Base-by-base conservation (phyloP, 495 filamentous ascomycete genomes). In the Podospora appendiculata region DNA sequence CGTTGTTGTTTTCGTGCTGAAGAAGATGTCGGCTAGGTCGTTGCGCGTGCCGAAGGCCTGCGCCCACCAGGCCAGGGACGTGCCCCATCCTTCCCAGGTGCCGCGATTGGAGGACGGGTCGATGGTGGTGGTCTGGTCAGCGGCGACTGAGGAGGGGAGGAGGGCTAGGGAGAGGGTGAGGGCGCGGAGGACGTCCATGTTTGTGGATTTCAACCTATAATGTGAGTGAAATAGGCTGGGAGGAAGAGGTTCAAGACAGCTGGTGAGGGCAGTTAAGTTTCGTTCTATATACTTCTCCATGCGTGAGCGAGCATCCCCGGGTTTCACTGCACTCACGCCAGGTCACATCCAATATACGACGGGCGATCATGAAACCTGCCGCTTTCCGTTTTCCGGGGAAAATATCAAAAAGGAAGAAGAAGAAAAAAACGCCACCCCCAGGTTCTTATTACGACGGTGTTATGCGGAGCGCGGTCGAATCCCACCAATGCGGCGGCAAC, bases 31-130 rank as follows among this genome's bases (percentile, higher is more conserved):
- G 16, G 69, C 69, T 8, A 72, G 45, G 47, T 71, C 69, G 41
- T 67, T 58, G 12, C 60, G 55, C 12, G 53, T 51, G 13, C 69
- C 69, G 36, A 72, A 70, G 9, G 64, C 62, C 12, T 41, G 50
- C 10, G 64, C 69, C 69, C 69, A 72, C 69, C 69, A 72, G 25
- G 69, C 68, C 6, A 71, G 56, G 16, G 69, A 71, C 1, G 62
- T 63, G 16, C 69, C 68, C 64, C 69, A 71, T 42, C 69, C 68
- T 41, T 71, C 69, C 68, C 69, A 72, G 4, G 50, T 63, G 32
- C 69, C 69, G 55, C 59, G 65, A 51, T 68, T 66, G 6, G 64
- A 61, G 12, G 48, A 57, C 10, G 62, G 50, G 33, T 57, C 55
- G 45, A 70, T 66, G n/a, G 53, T 62, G 9, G 65, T 64, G 3